Conservation (phyloP, 306 rosid genomes). For the Castanopsis chinensis region DNA sequence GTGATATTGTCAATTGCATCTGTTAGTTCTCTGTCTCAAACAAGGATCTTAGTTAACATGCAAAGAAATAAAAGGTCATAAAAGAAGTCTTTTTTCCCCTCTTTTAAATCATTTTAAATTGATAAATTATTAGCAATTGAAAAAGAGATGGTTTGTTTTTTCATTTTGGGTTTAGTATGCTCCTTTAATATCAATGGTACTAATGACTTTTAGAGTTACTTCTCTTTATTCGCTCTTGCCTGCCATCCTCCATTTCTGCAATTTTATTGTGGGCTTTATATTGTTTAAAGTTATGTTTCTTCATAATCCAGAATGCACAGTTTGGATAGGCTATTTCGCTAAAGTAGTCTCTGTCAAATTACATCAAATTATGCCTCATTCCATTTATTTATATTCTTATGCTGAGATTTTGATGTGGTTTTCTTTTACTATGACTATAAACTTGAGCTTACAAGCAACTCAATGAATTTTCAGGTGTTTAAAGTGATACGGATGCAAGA, state of each 20-base stretch:
- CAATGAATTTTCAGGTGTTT: constrained; percentile 53
- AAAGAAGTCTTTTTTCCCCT: no score
- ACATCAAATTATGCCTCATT: background rate
- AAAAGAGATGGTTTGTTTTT: background rate
- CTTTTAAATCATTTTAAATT: no score
- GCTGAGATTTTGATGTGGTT: constrained; percentile 8
- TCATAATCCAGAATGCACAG: background rate
- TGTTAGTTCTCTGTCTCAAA: no score
- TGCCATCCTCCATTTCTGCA: background rate
- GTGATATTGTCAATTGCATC: background rate
- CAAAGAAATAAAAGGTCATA: no score
- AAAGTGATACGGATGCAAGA: constrained; percentile 74
- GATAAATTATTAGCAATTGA: background rate
- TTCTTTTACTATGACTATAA: constrained; percentile 3
- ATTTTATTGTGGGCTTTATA: background rate
- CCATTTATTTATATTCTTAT: background rate
- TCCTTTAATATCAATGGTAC: background rate
- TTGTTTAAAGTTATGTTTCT: background rate
- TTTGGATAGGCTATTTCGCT: background rate
- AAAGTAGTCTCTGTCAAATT: background rate
- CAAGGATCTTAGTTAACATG: no score
- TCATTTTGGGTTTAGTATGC: background rate
- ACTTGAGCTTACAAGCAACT: constrained; percentile 28
- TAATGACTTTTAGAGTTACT: background rate
- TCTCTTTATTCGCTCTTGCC: background rate